These are phyloP conservation scores for Friedmanniomyces simplex DNA, from an alignment of 495 filamentous ascomycete genomes.

Conservation along the genomic window DNA sequence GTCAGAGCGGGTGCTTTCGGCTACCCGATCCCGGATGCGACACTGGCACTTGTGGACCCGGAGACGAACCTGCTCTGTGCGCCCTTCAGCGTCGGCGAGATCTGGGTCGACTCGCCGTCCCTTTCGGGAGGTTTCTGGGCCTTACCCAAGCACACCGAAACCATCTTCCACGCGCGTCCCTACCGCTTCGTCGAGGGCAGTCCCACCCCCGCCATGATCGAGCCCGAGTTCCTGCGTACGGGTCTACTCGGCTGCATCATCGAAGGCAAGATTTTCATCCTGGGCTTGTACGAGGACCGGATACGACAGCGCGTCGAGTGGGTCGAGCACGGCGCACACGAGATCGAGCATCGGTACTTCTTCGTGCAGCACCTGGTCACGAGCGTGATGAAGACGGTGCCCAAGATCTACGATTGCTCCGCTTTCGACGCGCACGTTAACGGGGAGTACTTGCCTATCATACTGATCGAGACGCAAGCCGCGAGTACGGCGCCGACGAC, in stretches of 20 bases:
- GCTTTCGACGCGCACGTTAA: slow-evolving; percentile 97
- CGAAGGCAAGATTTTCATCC: slow-evolving; percentile 85
- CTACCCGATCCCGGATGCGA: slow-evolving; percentile 92
- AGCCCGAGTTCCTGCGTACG: slow-evolving; percentile 88
- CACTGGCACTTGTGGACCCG: slow-evolving; percentile 86
- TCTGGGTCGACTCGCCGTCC: slow-evolving; percentile 97
- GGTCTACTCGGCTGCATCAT: slow-evolving; percentile 90
- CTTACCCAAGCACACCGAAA: slow-evolving; percentile 88
- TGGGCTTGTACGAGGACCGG: slow-evolving; percentile 92
- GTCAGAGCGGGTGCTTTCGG: slow-evolving; percentile 90
- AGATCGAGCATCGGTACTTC: slow-evolving; percentile 88
- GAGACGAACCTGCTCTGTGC: slow-evolving; percentile 82
- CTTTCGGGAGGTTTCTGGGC: slow-evolving; percentile 97
- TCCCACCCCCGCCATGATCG: slow-evolving; percentile 80
- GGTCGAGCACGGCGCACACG: slow-evolving; percentile 73
- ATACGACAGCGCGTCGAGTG: slow-evolving; percentile 95
- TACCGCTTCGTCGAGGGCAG: slow-evolving; percentile 86
- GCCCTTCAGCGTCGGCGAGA: slow-evolving; percentile 81
- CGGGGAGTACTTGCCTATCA: slow-evolving; percentile 93
- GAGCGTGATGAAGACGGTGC: slow-evolving; percentile 85
- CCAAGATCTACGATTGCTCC: slow-evolving; percentile 91
- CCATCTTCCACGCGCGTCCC: slow-evolving; percentile 90
- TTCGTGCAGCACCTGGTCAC: slow-evolving; percentile 94
- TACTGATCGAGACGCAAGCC: slow-evolving; percentile 81
- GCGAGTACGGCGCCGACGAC: slow-evolving; percentile 86